Percentiles rank a stretch among this genome's conserved stretches.
These are phyloP conservation scores for Hymenoscyphus albidus DNA, from an alignment of 2,329 filamentous ascomycete species.

Conservation along the genomic window DNA sequence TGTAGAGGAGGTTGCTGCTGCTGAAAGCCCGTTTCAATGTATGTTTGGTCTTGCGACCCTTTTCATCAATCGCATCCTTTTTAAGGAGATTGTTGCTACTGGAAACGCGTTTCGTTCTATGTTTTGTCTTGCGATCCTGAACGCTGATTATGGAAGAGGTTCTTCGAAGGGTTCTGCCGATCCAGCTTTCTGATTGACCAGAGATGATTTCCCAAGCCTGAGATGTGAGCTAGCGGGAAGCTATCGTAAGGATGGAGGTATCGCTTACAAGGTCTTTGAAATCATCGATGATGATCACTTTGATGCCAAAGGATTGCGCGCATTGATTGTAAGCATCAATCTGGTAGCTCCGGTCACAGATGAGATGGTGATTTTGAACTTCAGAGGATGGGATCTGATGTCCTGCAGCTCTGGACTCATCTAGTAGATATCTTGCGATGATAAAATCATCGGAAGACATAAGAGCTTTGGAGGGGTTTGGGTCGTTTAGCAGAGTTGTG, in stretches of 20 bases:
- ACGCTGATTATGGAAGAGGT: slow-evolving; percentile 35
- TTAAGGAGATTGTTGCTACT: slow-evolving; percentile 52
- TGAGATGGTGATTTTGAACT: not conserved
- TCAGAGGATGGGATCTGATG: not conserved
- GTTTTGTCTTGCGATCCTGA: slow-evolving; percentile 13
- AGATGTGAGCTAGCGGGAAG: not conserved
- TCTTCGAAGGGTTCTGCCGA: slow-evolving; percentile 37
- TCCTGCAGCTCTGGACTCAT: too few species aligned
- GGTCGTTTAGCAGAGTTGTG: too few species aligned
- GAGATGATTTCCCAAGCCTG: slow-evolving; percentile 5
- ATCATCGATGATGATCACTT: slow-evolving; percentile 26
- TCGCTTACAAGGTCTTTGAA: slow-evolving; percentile 25
- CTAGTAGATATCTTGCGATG: too few species aligned
- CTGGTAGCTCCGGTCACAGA: not conserved
- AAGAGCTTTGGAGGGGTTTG: not conserved
- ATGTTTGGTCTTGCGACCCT: slow-evolving; percentile 43
- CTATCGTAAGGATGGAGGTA: slow-evolving; percentile 14
- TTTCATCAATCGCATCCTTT: slow-evolving; percentile 45
- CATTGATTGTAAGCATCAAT: not conserved
- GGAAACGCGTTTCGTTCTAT: slow-evolving; percentile 42
- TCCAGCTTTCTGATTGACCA: slow-evolving; percentile 37
- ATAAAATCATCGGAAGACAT: too few species aligned
- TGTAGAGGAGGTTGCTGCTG: slow-evolving; percentile 46
- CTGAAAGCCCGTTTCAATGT: slow-evolving; percentile 47
- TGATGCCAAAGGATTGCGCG: slow-evolving; percentile 42